These are phyloP conservation scores for Podosphaera leucotricha DNA, from an alignment of 2,329 filamentous ascomycete genomes.

Conservation along the genomic window DNA sequence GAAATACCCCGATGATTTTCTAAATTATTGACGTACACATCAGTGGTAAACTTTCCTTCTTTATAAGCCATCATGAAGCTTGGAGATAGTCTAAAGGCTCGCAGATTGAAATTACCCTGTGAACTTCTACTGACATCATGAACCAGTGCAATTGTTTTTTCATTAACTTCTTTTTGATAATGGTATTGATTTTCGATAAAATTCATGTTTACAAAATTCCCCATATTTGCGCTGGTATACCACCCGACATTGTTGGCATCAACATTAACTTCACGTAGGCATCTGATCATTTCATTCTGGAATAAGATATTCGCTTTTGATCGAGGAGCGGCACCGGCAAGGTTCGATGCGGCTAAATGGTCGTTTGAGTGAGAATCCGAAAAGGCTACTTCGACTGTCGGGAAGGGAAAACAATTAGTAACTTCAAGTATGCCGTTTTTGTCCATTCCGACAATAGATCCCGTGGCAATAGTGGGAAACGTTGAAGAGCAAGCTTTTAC, in stretches of 20 bases:
- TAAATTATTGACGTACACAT: constrained; percentile 42
- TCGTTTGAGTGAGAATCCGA: constrained; percentile 52
- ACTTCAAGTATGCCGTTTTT: constrained; percentile 58
- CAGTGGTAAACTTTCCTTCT: constrained; percentile 89
- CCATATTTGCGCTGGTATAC: constrained; percentile 98
- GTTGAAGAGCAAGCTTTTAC: constrained; percentile 79
- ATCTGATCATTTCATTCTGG: constrained; percentile 92
- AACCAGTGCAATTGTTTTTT: constrained; percentile 67
- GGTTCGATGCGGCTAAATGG: constrained; percentile 36
- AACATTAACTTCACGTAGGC: constrained; percentile 89
- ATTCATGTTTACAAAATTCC: constrained; percentile 86
- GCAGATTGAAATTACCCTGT: constrained; percentile 69
- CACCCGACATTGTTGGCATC: constrained; percentile 95
- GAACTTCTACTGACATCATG: constrained; percentile 91
- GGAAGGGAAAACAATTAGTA: constrained; percentile 91
- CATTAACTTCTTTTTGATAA: constrained; percentile 84
- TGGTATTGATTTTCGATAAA: constrained; percentile 96
- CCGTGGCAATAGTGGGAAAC: constrained; percentile 76
- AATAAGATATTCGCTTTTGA: constrained; percentile 76
- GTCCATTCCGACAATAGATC: constrained; percentile 86
- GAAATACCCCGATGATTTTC: background rate
- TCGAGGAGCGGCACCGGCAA: constrained; percentile 70
- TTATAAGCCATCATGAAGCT: constrained; percentile 80
- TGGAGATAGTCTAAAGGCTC: constrained; percentile 74
- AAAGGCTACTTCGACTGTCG: constrained; percentile 48